Evolutionary conservation across 2,329 filamentous ascomycete species (phyloP), one percentile per base, ranked within the genome.

Genomic region (Xylariaceae sp.): DNA sequence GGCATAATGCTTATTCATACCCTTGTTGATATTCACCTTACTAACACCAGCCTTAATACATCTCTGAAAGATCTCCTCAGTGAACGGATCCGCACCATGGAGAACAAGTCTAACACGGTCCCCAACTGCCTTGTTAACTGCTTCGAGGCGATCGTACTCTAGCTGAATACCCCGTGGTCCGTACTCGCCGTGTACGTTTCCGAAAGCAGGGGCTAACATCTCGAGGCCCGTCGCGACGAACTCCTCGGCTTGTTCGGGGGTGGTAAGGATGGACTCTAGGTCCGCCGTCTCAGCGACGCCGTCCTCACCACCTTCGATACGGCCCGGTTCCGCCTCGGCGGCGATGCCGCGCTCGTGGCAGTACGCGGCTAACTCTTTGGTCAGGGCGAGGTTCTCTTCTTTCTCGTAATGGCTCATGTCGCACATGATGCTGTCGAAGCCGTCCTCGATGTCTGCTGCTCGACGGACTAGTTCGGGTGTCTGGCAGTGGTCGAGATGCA

Each of bases 391-490:
- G 59, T 89, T 89, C 70, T 87, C 85, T 49, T 78, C 83, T 58
- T 83, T 84, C 60, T 86, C 83, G 63, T 86, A 85, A 64, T 88
- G 85, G 52, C 75, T 81, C 85, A 89, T 89, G 66, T 89, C 85
- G 4, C 87, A 81, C 85, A 89, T 88, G 65, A 89, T 87, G 54
- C 77, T 81, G 66, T 89, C 85, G 58, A 88, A 88, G 2, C 71
- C 76, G 44, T 77, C 73, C 17, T 65, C 61, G n/a, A 80, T 75
- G 58, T 83, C 75, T 0, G 82, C 83, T 0, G 83, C 82, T 5
- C 70, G 72, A 14, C 77, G 76, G 55, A 85, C 81, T 31, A 83
- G 80, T 54, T 81, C 81, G 3, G 81, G 78, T 9, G 76, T 79
- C 66, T 86, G 83, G 30, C 80, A 80, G 67, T 86, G 83, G 71